These are phyloP conservation scores for Alliaria petiolata DNA, from an alignment of 345 rosid genomes.

Conservation along the genomic window DNA sequence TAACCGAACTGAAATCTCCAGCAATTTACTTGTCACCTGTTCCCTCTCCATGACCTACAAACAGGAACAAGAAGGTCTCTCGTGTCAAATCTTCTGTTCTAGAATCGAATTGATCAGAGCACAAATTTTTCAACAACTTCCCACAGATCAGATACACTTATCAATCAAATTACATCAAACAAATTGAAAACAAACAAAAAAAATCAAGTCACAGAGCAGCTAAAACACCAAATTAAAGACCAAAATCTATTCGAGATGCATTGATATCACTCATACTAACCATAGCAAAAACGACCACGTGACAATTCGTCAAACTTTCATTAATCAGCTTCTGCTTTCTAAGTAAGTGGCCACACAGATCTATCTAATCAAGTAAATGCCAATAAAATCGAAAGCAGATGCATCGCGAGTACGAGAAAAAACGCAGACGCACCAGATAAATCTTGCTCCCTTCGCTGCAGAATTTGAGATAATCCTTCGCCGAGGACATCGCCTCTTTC, in stretches of 20 bases:
- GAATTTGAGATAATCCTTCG: constrained; percentile 64
- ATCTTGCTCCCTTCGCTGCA: constrained; percentile 91
- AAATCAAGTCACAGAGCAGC: neutral
- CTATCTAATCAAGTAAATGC: constrained; percentile 20
- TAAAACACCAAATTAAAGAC: constrained; percentile 15
- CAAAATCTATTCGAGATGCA: neutral
- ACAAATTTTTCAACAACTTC: neutral
- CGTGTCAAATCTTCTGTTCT: neutral
- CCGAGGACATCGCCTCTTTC: constrained; percentile 47
- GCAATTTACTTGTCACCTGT: constrained; percentile 55
- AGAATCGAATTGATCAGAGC: neutral
- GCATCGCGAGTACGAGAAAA: no score
- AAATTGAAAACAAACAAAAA: neutral
- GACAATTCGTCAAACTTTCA: neutral
- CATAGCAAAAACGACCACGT: neutral
- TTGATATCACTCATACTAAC: neutral
- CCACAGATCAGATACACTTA: neutral
- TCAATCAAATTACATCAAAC: constrained; percentile 14
- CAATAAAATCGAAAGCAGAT: neutral
- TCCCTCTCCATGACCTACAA: constrained; percentile 87
- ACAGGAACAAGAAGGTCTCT: constrained; percentile 8
- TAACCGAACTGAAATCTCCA: constrained; percentile 59
- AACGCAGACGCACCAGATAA: constrained; percentile 66
- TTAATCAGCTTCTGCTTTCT: neutral
- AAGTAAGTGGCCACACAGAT: constrained; percentile 39